Percentiles rank a stretch among this genome's conserved stretches.
Conservation (phyloP, 805 yeast genomes). For the Starmerella vitae region DNA sequence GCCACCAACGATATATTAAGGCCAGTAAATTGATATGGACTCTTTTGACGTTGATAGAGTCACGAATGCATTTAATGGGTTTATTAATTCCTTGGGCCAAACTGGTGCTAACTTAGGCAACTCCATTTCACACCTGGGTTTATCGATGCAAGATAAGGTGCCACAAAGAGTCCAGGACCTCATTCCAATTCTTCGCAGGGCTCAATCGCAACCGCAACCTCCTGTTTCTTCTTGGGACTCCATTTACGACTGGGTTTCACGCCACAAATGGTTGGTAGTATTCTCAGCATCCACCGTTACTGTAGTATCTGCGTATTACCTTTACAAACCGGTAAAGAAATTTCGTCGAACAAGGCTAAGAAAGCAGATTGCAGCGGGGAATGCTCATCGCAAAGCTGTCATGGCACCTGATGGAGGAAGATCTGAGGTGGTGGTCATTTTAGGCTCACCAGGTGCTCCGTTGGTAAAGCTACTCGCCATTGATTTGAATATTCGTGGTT, state of each 20-base stretch:
- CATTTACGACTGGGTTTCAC: slow-evolving; percentile 19
- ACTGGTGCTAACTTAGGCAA: slow-evolving; percentile 8
- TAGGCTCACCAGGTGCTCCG: slow-evolving; percentile 69
- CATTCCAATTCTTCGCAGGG: not conserved
- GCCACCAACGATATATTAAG: too few relatives aligned
- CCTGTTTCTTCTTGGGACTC: slow-evolving; percentile 16
- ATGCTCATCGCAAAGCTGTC: slow-evolving; percentile 34
- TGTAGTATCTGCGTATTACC: not conserved
- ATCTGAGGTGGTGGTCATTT: slow-evolving; percentile 55
- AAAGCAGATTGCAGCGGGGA: not conserved
- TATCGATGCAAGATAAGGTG: slow-evolving; percentile 1
- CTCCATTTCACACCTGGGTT: not conserved
- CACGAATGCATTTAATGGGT: slow-evolving; percentile 14
- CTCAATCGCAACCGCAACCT: slow-evolving; percentile 22
- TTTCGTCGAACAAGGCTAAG: not conserved
- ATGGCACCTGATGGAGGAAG: slow-evolving; percentile 58
- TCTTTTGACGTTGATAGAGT: slow-evolving; percentile 9
- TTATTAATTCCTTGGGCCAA: slow-evolving; percentile 10
- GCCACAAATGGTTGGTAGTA: slow-evolving; percentile 17
- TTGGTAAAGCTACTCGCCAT: slow-evolving; percentile 53
- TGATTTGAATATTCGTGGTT: slow-evolving; percentile 68
- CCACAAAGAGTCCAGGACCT: not conserved
- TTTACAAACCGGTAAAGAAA: too few relatives aligned
- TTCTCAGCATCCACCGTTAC: not conserved
- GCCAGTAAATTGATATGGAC: slow-evolving; percentile 7